phyloP scores from a whole-genome alignment of 352 stramenopile species.

The Globisporangium paroecandrum region DNA sequence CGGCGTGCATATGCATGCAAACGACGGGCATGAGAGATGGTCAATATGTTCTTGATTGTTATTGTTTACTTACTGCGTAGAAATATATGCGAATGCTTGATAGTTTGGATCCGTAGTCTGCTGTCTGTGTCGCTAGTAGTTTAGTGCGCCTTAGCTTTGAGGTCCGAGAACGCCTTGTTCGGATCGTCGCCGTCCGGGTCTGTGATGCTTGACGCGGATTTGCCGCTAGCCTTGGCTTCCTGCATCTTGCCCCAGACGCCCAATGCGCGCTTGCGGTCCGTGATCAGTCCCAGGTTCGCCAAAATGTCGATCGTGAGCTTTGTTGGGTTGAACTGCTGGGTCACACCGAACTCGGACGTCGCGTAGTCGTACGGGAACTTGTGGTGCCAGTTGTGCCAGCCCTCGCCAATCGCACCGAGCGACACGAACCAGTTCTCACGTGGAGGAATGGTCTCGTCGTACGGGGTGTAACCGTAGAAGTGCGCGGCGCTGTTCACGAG shows the following conservation, averaged over 20 bases:
- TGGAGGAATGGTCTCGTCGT: constrained; percentile 92
- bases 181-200: constrained; percentile 57
- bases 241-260: constrained; percentile 93
- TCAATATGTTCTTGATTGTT: not conserved
- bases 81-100: constrained; percentile 2
- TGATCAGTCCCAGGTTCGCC: constrained; percentile 89
- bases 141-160: constrained; percentile 34
- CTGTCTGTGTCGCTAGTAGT: not conserved
- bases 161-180: constrained; percentile 47
- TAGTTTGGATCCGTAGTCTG: not conserved
- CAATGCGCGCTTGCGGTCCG: constrained; percentile 92
- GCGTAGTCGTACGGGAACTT: constrained; percentile 99
- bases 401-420: constrained; percentile 95
- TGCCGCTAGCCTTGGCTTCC: constrained; percentile 28
- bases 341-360: constrained; percentile 95
- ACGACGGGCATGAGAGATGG: not conserved
- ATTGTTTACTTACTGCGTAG: constrained; percentile 1
- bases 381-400: constrained; percentile 99
- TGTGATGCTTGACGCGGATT: not conserved
- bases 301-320: constrained; percentile 97
- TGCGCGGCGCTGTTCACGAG: constrained; percentile 98
- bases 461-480: constrained; percentile 97
- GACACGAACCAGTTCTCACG: constrained; percentile 97
- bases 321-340: constrained; percentile 96
- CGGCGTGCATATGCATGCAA: not conserved